A percentile compares a stretch with the other conserved stretches of the same genome.
phyloP scores from a whole-genome alignment of 441 rosid genomes.

The Eugenia klotzschiana region DNA sequence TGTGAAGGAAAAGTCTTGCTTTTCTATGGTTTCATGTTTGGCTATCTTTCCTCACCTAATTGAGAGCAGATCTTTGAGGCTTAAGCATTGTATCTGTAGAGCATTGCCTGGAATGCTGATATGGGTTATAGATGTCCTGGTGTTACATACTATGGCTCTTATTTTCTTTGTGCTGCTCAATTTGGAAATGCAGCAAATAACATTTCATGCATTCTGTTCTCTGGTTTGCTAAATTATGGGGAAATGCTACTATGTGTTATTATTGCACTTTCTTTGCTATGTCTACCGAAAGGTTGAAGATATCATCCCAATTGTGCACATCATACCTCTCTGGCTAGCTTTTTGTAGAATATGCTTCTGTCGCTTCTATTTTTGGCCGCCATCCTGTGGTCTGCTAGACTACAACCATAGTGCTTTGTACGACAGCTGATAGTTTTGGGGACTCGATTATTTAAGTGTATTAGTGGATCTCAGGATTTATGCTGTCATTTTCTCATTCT shows the following conservation, averaged over 20 bases:
- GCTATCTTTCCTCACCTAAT: neutral
- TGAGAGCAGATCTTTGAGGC: neutral
- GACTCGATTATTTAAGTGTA: neutral
- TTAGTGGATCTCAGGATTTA: neutral
- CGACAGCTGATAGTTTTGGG: neutral
- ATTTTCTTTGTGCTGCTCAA: neutral
- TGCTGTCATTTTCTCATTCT: neutral
- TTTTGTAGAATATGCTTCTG: neutral
- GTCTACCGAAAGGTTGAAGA: neutral
- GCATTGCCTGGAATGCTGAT: neutral
- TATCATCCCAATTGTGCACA: neutral
- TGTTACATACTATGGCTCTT: neutral
- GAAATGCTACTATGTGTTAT: neutral
- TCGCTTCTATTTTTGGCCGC: neutral
- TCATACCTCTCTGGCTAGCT: neutral
- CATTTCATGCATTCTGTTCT: neutral
- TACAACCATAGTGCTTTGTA: neutral
- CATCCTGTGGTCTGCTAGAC: neutral
- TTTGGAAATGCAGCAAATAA: neutral
- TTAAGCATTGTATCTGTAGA: neutral
- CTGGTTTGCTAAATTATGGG: neutral
- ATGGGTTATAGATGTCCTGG: neutral
- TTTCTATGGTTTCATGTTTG: neutral
- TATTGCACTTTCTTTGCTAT: neutral
- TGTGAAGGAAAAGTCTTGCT: neutral